Base-by-base conservation (phyloP, 441 rosid species). In the Erysimum cheiri region DNA sequence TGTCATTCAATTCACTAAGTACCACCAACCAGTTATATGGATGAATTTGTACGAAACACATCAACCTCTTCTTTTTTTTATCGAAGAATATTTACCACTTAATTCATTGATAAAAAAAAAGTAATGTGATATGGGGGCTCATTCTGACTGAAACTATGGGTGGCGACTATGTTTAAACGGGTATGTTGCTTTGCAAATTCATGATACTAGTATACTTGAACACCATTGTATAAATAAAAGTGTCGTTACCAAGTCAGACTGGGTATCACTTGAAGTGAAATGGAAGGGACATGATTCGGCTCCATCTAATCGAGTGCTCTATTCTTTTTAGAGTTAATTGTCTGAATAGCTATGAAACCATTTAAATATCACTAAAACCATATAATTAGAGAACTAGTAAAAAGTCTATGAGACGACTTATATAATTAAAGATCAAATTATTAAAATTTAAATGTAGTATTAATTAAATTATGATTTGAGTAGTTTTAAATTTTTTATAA, bases 271-370 rank as follows among this genome's bases (percentile, higher is more conserved):
- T 59, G 35, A 22, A 59, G 64, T 59, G 35, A 59, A 39, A 40
- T 59, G 19, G 64, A 59, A 59, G 49, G 48, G 64, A 60, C 64
- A 26, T 60, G 64, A 59, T 59, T n/a, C 41, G 50, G 64, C 33
- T 58, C 62, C 64, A 39, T 37, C 48, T 39, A 22, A 22, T 58
- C 47, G n/a, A 60, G 64, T 53, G 22, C 24, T 60, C 19, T 60
- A 40, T 26, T 29, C 49, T 40, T 59, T 26, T 40, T 4, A 40
- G 12, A 13, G 32, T 22, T 57, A 3, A 17, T 35, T 33, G 12
- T 35, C 35, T 15, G 28, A 14, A 13, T 19, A 19, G 22, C 22
- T 19, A 19, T 32, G 7, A 32, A 32, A 32, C 5, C 6, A 7
- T 19, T 19, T 19, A 19, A 19, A 19, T 19, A 19, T 19, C 22